Evolutionary conservation across 1,139 yeast genomes (phyloP), one percentile per base, ranked within the genome.

Genomic region (Pichia sp.): DNA sequence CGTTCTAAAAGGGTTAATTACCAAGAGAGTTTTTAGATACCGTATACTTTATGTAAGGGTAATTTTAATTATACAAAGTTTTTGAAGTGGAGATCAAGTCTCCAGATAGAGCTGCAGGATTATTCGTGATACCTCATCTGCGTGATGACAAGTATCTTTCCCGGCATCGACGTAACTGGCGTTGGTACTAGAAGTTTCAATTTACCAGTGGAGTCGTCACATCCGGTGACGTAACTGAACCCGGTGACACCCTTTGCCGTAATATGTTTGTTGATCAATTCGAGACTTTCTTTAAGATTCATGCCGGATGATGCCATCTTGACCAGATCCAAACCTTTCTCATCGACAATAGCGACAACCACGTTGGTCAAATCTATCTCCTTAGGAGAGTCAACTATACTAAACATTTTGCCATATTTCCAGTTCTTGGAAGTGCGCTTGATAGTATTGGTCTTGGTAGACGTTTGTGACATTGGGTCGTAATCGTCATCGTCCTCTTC

Each of bases 151-250:
- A 80, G 63, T 2, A 80, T 77, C 42, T 74, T 70, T n/a, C 68
- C 63, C 0, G 98, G 98, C 27, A 87, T 63, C 11, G 46, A 41
- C 6, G 46, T 32, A 0, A 95, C 94, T 1, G 95, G 96, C 17
- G 84, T 81, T 0, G 98, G 97, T 47, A 88, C 68, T 45, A 88
- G 65, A 6, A 91, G 69, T 51, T 80, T 79, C 44, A 86, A 56
- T 47, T 74, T 80, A n/a, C 73, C 70, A 52, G 79, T 80, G 15
- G 73, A 64, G 46, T 88, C 96, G 43, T 73, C 77, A 37, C 63
- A 67, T 39, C 65, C 64, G 5, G 70, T 60, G 5, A 73, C 67
- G 47, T 73, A 76, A 6, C 69, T 66, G 49, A 67, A 73, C 3
- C 62, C 62, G 8, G 50, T 26, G 13, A 51, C 44, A 13, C 46